A percentile compares a stretch with the other conserved stretches of the same genome.
phyloP scores from a whole-genome alignment of 345 rosid genomes.

The Populus simonii region DNA sequence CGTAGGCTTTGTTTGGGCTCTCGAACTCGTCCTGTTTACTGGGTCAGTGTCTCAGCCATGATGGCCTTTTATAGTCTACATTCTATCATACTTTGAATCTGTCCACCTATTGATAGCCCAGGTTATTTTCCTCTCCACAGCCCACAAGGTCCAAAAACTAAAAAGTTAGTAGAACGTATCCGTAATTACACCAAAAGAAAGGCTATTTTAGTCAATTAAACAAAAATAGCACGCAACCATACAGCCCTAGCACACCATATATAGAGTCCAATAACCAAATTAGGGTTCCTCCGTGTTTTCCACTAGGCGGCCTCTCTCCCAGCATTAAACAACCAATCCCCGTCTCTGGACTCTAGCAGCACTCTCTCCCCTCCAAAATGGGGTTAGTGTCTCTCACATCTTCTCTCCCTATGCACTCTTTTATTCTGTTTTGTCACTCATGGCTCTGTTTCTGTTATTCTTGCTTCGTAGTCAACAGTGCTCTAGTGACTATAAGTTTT shows the following conservation, averaged over 20 bases:
- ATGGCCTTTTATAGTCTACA: too few species aligned
- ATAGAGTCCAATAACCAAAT: not conserved
- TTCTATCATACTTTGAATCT: too few species aligned
- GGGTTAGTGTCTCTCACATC: conserved; percentile 3
- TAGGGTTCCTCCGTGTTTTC: not conserved
- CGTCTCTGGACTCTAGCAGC: not conserved
- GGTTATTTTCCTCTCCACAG: not conserved
- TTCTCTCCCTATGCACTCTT: not conserved
- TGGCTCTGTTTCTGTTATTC: not conserved
- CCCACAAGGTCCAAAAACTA: not conserved
- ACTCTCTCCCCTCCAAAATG: conserved; percentile 3
- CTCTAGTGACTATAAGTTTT: not conserved
- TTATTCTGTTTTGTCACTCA: not conserved
- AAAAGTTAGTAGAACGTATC: not conserved
- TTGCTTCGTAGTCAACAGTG: not conserved
- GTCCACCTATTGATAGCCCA: too few species aligned
- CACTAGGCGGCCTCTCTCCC: not conserved
- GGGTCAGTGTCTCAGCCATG: too few species aligned
- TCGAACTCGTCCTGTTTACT: too few species aligned
- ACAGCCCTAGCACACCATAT: not conserved
- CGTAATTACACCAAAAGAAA: not conserved
- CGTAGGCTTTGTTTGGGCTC: too few species aligned
- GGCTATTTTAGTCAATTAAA: not conserved
- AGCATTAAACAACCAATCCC: not conserved
- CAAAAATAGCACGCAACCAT: not conserved